phyloP scores from a whole-genome alignment of 352 stramenopile genomes.

The Phytophthora pistaciae region DNA sequence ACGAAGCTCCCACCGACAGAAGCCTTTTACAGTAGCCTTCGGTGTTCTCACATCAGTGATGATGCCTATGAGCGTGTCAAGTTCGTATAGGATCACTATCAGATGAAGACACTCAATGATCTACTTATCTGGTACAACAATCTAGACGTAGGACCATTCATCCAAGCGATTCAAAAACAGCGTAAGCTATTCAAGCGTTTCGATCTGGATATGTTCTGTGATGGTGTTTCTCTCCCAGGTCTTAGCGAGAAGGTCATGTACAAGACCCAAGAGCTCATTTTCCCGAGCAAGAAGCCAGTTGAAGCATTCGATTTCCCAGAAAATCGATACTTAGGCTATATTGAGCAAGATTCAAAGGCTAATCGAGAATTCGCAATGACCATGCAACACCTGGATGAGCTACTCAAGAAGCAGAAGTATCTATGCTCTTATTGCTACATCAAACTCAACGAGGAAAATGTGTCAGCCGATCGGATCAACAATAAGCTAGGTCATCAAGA shows the following conservation, averaged over 20 bases:
- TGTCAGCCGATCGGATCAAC: no score
- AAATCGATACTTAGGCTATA: not conserved
- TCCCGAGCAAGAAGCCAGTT: not conserved
- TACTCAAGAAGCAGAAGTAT: not conserved
- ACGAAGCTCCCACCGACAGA: conserved; percentile 25
- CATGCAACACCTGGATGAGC: not conserved
- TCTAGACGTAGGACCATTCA: conserved; percentile 14
- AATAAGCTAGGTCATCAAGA: no score
- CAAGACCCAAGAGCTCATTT: conserved; percentile 21
- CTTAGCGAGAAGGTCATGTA: conserved; percentile 41
- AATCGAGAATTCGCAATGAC: not conserved
- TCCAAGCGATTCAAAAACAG: conserved; percentile 20
- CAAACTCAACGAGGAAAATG: not conserved
- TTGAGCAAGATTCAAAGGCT: not conserved
- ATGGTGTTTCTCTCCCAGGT: conserved; percentile 30
- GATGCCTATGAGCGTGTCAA: not conserved
- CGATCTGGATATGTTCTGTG: conserved; percentile 38
- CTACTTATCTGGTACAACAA: conserved; percentile 40
- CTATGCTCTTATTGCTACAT: not conserved
- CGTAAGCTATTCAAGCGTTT: conserved; percentile 29
- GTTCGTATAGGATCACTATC: conserved; percentile 38
- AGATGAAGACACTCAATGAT: conserved; percentile 52
- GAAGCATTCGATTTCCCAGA: conserved; percentile 4
- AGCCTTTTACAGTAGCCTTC: conserved; percentile 25
- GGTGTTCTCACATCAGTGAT: not conserved